These are phyloP conservation scores for Lanzia echinophila DNA, from an alignment of 2,329 filamentous ascomycete genomes.

Conservation along the genomic window DNA sequence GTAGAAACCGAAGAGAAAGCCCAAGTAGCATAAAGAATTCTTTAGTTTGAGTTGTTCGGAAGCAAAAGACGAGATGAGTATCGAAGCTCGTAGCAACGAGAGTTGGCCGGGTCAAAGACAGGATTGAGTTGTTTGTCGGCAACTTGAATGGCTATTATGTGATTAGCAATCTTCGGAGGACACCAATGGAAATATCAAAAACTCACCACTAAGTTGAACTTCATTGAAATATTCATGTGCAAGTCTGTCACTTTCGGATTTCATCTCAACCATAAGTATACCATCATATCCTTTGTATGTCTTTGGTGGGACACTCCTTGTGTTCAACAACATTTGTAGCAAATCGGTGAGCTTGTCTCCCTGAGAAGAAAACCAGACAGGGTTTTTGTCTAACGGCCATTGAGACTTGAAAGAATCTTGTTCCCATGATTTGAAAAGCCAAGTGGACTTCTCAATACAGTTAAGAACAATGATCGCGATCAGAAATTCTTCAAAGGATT, in stretches of 20 bases:
- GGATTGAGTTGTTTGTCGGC: conserved; percentile 27
- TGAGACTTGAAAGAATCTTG: conserved; percentile 45
- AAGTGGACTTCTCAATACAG: conserved; percentile 61
- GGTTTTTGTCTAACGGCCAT: conserved; percentile 56
- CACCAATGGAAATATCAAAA: not conserved
- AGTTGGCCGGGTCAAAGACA: conserved; percentile 31
- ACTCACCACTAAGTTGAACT: conserved; percentile 52
- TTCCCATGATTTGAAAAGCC: conserved; percentile 63
- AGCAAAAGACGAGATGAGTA: conserved; percentile 44
- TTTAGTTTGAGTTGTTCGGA: not conserved
- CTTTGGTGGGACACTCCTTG: conserved; percentile 52
- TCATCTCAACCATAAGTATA: conserved; percentile 31
- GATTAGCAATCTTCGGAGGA: conserved; percentile 8
- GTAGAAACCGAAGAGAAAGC: no score
- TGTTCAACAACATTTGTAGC: conserved; percentile 54
- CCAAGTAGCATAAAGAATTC: no score
- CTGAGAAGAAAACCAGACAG: conserved; percentile 50
- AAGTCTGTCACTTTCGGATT: conserved; percentile 36
- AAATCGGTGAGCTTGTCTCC: conserved; percentile 52
- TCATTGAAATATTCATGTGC: conserved; percentile 48
- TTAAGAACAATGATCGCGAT: conserved; percentile 57
- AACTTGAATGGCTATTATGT: conserved; percentile 24
- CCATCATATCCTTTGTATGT: conserved; percentile 37
- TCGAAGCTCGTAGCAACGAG: conserved; percentile 44
- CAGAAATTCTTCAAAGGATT: conserved; percentile 55